phyloP scores from a whole-genome alignment of 148 eudicot species.

The Euryodendron excelsum region DNA sequence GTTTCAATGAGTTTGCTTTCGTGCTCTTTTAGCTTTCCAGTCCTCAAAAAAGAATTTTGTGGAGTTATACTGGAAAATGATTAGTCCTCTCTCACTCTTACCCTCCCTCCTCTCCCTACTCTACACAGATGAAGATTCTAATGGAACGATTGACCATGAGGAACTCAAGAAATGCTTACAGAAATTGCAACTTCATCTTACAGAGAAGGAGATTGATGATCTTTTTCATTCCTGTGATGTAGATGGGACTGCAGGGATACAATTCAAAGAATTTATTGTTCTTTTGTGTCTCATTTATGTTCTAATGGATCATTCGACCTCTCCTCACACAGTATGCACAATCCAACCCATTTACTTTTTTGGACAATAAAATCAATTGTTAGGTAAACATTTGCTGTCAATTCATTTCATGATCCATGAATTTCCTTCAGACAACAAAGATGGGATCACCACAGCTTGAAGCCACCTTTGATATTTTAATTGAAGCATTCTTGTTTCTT shows the following conservation, averaged over 20 bases:
- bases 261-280: slow-evolving; percentile 64
- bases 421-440: slow-evolving; percentile 33
- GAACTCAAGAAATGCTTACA: slow-evolving; percentile 56
- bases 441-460: slow-evolving; percentile 43
- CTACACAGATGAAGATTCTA: slow-evolving; percentile 50
- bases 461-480: slow-evolving; percentile 53
- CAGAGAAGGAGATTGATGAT: slow-evolving; percentile 57
- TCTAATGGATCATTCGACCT: slow-evolving; percentile 39
- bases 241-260: slow-evolving; percentile 51
- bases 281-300: slow-evolving; percentile 59
- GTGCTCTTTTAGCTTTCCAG: not conserved
- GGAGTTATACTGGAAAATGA: not conserved
- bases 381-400: not conserved
- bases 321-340: slow-evolving; percentile 28
- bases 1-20: slow-evolving; percentile 19
- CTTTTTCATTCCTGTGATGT: slow-evolving; percentile 57
- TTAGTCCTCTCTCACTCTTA: not conserved
- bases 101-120: not conserved
- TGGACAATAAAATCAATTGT: not conserved
- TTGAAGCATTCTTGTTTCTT: slow-evolving; percentile 63
- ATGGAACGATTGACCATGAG: slow-evolving; percentile 47
- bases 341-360: not conserved
- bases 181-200: slow-evolving; percentile 39
- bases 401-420: not conserved
- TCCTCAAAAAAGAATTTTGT: not conserved